Base-by-base conservation (phyloP, 1,139 yeast species). In the Saccharomyces hybrid region DNA sequence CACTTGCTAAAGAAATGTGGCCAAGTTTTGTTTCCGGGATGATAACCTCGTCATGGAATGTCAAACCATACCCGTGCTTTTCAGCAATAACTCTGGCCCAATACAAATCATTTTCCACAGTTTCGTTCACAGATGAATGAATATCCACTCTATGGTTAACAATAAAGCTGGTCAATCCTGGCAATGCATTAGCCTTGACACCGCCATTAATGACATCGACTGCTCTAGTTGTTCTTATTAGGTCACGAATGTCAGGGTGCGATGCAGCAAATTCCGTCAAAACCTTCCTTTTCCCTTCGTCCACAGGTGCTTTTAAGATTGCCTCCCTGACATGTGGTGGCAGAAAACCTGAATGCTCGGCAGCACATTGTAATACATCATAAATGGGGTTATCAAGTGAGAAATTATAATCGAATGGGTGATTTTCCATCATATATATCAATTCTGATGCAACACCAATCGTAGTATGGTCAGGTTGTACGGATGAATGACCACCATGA, bases 401-500 rank as follows among this genome's bases (percentile, higher is more conserved):
- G 56, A 84, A 72, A 27, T 72, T 65, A 2, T 80, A 71, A 16
- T 68, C 66, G 61, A 74, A 82, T 8, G 81, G 81, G 53, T 77
- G 74, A 14, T 65, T 64, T 64, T 85, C 90, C 48, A 84, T 73
- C 41, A 68, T 63, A 26, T 71, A 66, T 23, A 82, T 75, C 54
- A 85, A 70, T 54, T 79, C 79, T 2, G 85, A 75, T 58, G 83
- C 73, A 47, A 86, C 77, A 13, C 91, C 91, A 66, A 86, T 84
- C 14, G 84, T 77, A 1, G 89, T 85, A 64, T 84, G 88, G 57
- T 77, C 81, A 5, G 86, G 86, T 9, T 91, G 91, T n/a, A 79
- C 70, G 1, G 87, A 81, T 1, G 90, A 82, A 63, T 86, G 91
- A 2, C 91, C 91, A 52, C 91, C 91, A 8, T 81, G 80, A 1